Evolutionary conservation across 352 stramenopile species (phyloP), one percentile per base, ranked within the genome.

Genomic region (Pythium guiyangense): DNA sequence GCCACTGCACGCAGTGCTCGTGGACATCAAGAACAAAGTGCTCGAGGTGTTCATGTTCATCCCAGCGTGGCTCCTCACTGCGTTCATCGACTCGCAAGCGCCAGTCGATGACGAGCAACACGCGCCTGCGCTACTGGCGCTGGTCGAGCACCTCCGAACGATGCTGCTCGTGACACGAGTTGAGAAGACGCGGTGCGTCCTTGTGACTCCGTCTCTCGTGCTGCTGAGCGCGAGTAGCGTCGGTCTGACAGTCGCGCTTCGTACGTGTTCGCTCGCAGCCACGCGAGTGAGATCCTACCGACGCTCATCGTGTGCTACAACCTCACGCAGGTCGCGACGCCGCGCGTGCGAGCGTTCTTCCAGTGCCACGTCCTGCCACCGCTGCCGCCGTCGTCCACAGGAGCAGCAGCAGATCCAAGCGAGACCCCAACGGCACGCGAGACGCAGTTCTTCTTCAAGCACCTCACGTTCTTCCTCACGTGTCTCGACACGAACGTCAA

Each of bases 391-490:
- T 9, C 11, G 9, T 2, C 69, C 8, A 3, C 8, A 17, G 34
- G 44, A 17, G 22, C 54, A 10, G 0, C 43, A n/a, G 15, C n/a
- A 49, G 10, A n/a, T n/a, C n/a, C 34, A 14, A n/a, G n/a, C n/a
- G n/a, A n/a, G n/a, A 9, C 15, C 35, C 25, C 25, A 8, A 10
- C 26, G 25, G 49, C 39, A 5, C 37, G 22, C 15, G 10, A 52
- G 12, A 47, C n/a, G 3, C 25, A 37, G 1, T 75, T 83, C 42
- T 82, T 77, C 59, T 83, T 84, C 59, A 76, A 79, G 22, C 74
- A 90, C 44, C 63, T 93, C 22, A 75, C 60, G 31, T 86, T 78
- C 52, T 90, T 88, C 52, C 64, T 93, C 22, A 93, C 83, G 27
- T 83, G 80, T 42, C 60, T 90, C 18, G 68, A 93, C 53, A 86